A percentile compares a stretch with the other conserved stretches of the same genome.
These are phyloP conservation scores for Moringa oleifera DNA, from an alignment of 345 rosid genomes.

Conservation along the genomic window DNA sequence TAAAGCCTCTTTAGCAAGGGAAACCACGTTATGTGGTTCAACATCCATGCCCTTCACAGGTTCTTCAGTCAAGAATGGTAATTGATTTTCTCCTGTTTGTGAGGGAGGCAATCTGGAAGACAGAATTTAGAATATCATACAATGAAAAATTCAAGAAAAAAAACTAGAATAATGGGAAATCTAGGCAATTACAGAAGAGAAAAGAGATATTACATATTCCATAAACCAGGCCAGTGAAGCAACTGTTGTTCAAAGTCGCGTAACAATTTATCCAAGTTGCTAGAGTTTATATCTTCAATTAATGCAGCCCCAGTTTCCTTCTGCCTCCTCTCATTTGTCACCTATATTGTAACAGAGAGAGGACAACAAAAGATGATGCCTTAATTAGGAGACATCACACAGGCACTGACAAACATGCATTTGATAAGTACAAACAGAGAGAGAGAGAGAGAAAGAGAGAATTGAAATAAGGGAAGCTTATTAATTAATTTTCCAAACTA, in stretches of 20 bases:
- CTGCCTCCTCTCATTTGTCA: conserved; percentile 31
- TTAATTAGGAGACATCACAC: conserved; percentile 1
- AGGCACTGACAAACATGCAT: too few relatives aligned
- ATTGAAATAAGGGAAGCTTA: too few relatives aligned
- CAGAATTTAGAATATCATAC: neutral
- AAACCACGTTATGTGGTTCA: conserved; percentile 36
- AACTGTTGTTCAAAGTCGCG: conserved; percentile 33
- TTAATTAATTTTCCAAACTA: neutral
- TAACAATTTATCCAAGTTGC: conserved; percentile 24
- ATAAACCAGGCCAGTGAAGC: conserved; percentile 41
- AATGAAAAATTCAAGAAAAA: conserved; percentile 6
- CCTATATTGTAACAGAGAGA: conserved; percentile 22
- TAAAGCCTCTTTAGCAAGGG: conserved; percentile 69
- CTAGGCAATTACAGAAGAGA: neutral
- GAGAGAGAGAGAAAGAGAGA: neutral
- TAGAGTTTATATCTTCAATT: conserved; percentile 28
- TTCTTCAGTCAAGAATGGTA: conserved; percentile 23
- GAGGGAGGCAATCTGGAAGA: conserved; percentile 40
- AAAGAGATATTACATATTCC: conserved; percentile 52
- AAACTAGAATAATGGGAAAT: neutral
- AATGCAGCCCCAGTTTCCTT: conserved; percentile 28
- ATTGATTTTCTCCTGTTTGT: conserved; percentile 29
- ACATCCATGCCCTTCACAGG: conserved; percentile 21
- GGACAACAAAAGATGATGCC: neutral
- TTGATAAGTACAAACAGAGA: neutral